Evolutionary conservation across 1,284 basidiomycete genomes (phyloP).

Genomic region (Golubevia pallescens): DNA sequence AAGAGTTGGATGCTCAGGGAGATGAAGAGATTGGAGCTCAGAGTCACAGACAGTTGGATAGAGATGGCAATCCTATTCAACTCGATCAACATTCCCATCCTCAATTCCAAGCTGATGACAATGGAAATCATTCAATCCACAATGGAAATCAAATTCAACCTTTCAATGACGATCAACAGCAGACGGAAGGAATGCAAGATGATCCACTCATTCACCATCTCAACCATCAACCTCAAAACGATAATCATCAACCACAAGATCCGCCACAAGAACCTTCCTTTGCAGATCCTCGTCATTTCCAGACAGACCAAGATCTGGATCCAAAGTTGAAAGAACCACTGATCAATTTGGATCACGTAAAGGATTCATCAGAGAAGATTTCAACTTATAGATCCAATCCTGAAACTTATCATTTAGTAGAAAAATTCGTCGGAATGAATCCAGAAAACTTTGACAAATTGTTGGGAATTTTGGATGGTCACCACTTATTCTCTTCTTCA

Average conservation of each 20-base stretch:
- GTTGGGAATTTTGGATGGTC: no score
- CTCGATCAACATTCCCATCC: background rate
- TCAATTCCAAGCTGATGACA: background rate
- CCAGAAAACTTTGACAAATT: no score
- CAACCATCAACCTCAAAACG: background rate
- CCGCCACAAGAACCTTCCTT: no score
- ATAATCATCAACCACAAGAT: background rate
- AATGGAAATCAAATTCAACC: background rate
- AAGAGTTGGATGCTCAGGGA: no score
- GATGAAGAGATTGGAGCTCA: no score
- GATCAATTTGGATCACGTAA: no score
- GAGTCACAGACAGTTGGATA: no score
- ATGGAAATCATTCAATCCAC: background rate
- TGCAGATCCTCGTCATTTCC: background rate
- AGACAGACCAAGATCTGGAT: background rate
- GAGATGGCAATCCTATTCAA: background rate
- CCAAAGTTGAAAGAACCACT: background rate
- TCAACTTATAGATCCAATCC: no score
- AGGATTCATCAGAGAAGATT: no score
- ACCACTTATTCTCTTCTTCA: no score
- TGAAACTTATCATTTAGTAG: no score
- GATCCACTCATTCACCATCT: background rate
- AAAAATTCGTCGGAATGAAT: no score
- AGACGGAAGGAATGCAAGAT: background rate
- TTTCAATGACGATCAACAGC: background rate